Evolutionary conservation across 1,139 yeast genomes (phyloP).

Genomic region (Casaregolazyma suthepensis): DNA sequence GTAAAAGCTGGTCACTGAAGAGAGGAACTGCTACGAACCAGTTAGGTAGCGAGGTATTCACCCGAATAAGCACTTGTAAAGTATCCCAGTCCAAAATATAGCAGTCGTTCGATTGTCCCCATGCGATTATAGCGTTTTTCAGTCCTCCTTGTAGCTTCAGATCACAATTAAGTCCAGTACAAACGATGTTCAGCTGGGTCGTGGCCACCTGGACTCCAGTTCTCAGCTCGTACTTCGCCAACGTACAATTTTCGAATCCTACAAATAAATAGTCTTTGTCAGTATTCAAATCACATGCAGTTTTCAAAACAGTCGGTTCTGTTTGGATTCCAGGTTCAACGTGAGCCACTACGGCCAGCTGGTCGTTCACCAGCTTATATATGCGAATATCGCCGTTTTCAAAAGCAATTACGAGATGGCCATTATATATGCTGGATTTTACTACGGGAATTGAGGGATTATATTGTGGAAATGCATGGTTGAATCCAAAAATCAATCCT

Average conservation of each 20-base stretch:
- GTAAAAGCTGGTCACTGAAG: constrained; percentile 18
- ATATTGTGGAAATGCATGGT: constrained; percentile 10
- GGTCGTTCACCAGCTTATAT: constrained; percentile 1
- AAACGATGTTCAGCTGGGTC: constrained; percentile 14
- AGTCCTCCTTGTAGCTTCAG: constrained; percentile 7
- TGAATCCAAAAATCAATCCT: constrained; percentile 11
- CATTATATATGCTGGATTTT: constrained; percentile 4
- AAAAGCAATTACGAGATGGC: constrained; percentile 12
- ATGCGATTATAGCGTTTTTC: constrained; percentile 14
- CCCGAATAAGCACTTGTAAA: constrained; percentile 12
- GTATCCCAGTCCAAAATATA: constrained; percentile 16
- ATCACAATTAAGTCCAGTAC: constrained; percentile 16
- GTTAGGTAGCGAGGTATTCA: constrained; percentile 16
- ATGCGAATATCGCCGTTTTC: constrained; percentile 12
- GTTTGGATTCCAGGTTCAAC: not conserved
- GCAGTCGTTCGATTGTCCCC: constrained; percentile 23
- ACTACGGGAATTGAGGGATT: constrained; percentile 8
- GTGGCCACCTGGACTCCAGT: constrained; percentile 15
- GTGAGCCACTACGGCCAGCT: not conserved
- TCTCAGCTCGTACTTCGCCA: constrained; percentile 14
- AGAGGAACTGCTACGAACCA: constrained; percentile 23
- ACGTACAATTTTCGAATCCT: constrained; percentile 13
- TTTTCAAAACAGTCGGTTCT: not conserved
- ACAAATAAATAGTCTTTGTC: constrained; percentile 8
- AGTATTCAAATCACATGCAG: not conserved